These are phyloP conservation scores for Xerophyta viscosa DNA, from an alignment of 106 monocot species.

Conservation along the genomic window DNA sequence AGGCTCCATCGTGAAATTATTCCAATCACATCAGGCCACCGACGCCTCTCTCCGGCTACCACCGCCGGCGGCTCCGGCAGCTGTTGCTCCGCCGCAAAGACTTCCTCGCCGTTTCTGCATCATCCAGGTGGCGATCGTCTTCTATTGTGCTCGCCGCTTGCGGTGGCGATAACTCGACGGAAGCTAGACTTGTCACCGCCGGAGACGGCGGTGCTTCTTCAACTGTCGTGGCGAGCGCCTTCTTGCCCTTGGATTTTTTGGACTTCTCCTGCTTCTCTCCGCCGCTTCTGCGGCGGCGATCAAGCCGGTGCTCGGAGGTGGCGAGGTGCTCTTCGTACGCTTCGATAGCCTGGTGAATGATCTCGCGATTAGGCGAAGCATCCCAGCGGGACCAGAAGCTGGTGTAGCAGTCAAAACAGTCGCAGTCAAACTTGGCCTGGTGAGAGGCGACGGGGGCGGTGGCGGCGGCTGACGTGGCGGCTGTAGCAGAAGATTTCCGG, in stretches of 20 bases:
- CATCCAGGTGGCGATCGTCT: too few relatives aligned
- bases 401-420: constrained; percentile 67
- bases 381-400: constrained; percentile 67
- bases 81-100: not conserved
- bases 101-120: not conserved
- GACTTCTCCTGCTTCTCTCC: not conserved
- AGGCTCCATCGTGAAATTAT: constrained; percentile 33
- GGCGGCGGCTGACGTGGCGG: constrained; percentile 1
- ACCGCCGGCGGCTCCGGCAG: constrained; percentile 6
- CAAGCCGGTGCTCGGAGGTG: constrained; percentile 5
- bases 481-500: constrained; percentile 3
- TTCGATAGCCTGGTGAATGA: constrained; percentile 53
- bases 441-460: constrained; percentile 1
- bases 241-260: not conserved
- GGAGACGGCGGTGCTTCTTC: too few relatives aligned
- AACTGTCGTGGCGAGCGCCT: too few relatives aligned
- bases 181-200: too few relatives aligned
- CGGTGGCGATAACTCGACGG: too few relatives aligned
- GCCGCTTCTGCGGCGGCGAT: constrained; percentile 2
- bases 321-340: constrained; percentile 60
- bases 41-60: constrained; percentile 11
- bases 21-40: constrained; percentile 42
- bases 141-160: too few relatives aligned
- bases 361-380: constrained; percentile 35
- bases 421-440: constrained; percentile 35